Percentiles rank a stretch among this genome's conserved stretches.
Evolutionary conservation across 495 filamentous ascomycete genomes (phyloP).

Genomic region (Hypoxylon crocopeplum): DNA sequence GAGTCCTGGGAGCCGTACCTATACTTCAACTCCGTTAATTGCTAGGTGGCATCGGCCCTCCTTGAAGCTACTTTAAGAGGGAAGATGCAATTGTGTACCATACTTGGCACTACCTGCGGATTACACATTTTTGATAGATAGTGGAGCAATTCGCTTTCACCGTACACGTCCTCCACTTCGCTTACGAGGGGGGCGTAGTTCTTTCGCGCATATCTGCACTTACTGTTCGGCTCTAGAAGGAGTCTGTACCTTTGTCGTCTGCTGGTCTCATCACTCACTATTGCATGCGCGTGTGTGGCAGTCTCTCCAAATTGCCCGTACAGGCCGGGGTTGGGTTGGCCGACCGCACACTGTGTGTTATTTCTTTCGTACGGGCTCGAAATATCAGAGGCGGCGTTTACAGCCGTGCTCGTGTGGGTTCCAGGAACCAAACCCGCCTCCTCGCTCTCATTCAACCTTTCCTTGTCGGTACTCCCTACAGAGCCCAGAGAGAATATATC

Average conservation of each 20-base stretch:
- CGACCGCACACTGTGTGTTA: slow-evolving; percentile 24
- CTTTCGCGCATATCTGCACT: slow-evolving; percentile 42
- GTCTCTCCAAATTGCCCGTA: slow-evolving; percentile 12
- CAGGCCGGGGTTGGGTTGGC: slow-evolving; percentile 7
- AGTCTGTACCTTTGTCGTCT: slow-evolving; percentile 22
- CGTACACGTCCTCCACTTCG: slow-evolving; percentile 39
- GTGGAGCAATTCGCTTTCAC: slow-evolving; percentile 35
- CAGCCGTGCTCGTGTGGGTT: slow-evolving; percentile 11
- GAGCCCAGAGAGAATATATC: slow-evolving; percentile 1
- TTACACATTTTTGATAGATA: slow-evolving; percentile 38
- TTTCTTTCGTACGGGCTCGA: slow-evolving; percentile 11
- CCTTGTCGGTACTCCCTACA: not conserved
- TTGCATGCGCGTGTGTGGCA: slow-evolving; percentile 27
- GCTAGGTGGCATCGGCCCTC: slow-evolving; percentile 39
- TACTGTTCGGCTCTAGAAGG: slow-evolving; percentile 37
- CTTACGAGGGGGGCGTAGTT: slow-evolving; percentile 37
- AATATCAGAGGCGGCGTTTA: slow-evolving; percentile 5
- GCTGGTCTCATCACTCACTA: slow-evolving; percentile 19
- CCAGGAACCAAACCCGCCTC: not conserved
- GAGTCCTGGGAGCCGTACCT: slow-evolving; percentile 32
- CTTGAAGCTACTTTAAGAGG: slow-evolving; percentile 39
- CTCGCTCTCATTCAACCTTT: not conserved
- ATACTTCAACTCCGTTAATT: slow-evolving; percentile 36
- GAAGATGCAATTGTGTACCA: slow-evolving; percentile 39
- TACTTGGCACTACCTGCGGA: slow-evolving; percentile 34